These are phyloP conservation scores for Spizellomyces punctatus DNA, from an alignment of 192 early-diverging fungal genomes.

Conservation along the genomic window DNA sequence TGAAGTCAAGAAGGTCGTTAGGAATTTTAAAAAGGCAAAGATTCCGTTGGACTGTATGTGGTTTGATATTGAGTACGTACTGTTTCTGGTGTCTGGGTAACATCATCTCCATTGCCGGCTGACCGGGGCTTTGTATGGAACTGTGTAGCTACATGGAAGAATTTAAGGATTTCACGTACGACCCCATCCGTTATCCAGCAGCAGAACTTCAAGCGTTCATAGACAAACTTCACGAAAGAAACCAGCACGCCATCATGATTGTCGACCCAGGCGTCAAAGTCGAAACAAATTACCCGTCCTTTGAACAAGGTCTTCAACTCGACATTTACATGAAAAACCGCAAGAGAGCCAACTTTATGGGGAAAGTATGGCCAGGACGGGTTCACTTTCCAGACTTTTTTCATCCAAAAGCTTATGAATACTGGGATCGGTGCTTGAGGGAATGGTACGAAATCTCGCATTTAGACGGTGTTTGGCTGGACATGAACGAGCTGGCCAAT, in stretches of 20 bases:
- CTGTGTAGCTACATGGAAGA: conserved; percentile 2
- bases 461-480: too few relatives aligned
- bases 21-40: too few relatives aligned
- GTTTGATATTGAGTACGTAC: too few relatives aligned
- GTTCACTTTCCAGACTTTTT: neutral
- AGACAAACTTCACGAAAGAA: neutral
- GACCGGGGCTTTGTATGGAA: too few relatives aligned
- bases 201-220: neutral
- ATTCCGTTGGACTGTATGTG: too few relatives aligned
- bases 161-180: conserved; percentile 5
- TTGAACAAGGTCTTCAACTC: neutral
- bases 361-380: conserved; percentile 1
- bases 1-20: too few relatives aligned
- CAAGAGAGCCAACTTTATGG: neutral
- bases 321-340: neutral
- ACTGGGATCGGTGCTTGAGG: too few relatives aligned
- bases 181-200: neutral
- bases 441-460: too few relatives aligned
- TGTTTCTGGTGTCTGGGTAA: too few relatives aligned
- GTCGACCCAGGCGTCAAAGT: neutral
- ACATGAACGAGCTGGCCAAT: too few relatives aligned
- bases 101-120: too few relatives aligned
- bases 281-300: neutral
- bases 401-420: too few relatives aligned
- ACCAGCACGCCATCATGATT: conserved; percentile 1